A percentile compares a stretch with the other conserved stretches of the same genome.
These are phyloP conservation scores for Naganishia vaughanmartiniae DNA, from an alignment of 768 basidiomycete species.

Conservation along the genomic window DNA sequence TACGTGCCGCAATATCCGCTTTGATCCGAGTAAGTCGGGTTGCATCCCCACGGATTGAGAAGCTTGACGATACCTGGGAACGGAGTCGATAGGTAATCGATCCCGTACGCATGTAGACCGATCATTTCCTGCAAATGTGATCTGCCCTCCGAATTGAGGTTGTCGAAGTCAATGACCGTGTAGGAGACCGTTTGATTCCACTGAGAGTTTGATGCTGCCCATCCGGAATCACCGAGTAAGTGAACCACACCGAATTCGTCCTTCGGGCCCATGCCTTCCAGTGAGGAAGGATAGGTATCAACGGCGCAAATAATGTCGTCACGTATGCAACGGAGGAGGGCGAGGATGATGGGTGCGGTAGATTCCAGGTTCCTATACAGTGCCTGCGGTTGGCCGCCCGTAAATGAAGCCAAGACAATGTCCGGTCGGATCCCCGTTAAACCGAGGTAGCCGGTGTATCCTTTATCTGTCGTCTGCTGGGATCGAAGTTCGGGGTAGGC, in stretches of 20 bases:
- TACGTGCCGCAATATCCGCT: not conserved
- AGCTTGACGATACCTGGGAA: constrained; percentile 16
- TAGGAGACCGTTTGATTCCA: constrained; percentile 11
- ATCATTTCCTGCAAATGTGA: constrained; percentile 2
- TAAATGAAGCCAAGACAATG: constrained; percentile 1
- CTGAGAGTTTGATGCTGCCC: not conserved
- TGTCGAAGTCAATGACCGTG: constrained; percentile 15
- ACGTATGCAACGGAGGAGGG: not conserved
- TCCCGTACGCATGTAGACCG: constrained; percentile 10
- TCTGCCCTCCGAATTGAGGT: constrained; percentile 4
- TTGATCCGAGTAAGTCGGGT: not conserved
- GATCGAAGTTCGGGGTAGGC: constrained; percentile 8
- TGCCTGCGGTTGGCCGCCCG: not conserved
- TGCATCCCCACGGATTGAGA: constrained; percentile 17
- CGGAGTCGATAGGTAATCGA: constrained; percentile 1
- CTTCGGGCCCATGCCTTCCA: constrained; percentile 15
- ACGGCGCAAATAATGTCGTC: constrained; percentile 21
- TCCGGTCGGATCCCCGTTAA: not conserved
- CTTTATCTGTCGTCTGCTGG: not conserved
- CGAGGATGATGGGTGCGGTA: not conserved
- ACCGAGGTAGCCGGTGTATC: constrained; percentile 4
- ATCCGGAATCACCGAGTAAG: constrained; percentile 21
- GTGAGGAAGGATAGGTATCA: constrained; percentile 7
- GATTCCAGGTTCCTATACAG: not conserved
- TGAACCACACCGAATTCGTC: constrained; percentile 17